A percentile compares a stretch with the other conserved stretches of the same genome.
phyloP scores from a whole-genome alignment of 176 grass and related monocot species.

The Stipa capillata region DNA sequence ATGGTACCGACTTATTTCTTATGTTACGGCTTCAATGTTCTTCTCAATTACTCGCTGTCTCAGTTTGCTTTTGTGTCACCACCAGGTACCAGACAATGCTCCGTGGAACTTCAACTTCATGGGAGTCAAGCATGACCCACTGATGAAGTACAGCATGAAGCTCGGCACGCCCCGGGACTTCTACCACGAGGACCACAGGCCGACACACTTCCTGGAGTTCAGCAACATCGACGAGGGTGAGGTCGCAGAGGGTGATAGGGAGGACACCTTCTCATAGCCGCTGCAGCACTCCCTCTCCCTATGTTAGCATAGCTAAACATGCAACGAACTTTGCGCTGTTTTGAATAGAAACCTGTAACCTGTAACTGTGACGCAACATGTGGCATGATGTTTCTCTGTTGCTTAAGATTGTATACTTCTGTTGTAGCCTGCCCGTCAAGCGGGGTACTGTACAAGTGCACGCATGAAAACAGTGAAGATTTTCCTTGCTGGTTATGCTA shows the following conservation, averaged over 20 bases:
- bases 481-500: neutral
- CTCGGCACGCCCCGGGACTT: conserved; percentile 74
- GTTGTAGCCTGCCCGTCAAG: conserved; percentile 6
- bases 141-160: conserved; percentile 83
- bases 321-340: neutral
- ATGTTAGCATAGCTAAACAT: neutral
- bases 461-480: neutral
- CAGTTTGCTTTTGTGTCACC: neutral
- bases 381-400: neutral
- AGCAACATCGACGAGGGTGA: conserved; percentile 90
- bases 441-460: neutral
- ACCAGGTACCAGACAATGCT: conserved; percentile 73
- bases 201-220: conserved; percentile 87
- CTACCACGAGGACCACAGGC: conserved; percentile 92
- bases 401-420: neutral
- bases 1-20: conserved; percentile 46
- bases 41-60: neutral
- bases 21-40: no score
- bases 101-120: conserved; percentile 99
- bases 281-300: neutral
- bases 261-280: conserved; percentile 69
- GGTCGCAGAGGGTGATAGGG: conserved; percentile 63
- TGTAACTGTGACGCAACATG: conserved; percentile 1
- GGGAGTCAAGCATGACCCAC: conserved; percentile 88
- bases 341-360: neutral